A percentile compares a stretch with the other conserved stretches of the same genome.
Evolutionary conservation across 2,329 filamentous ascomycete species (phyloP).

Genomic region (Claviceps sp.): DNA sequence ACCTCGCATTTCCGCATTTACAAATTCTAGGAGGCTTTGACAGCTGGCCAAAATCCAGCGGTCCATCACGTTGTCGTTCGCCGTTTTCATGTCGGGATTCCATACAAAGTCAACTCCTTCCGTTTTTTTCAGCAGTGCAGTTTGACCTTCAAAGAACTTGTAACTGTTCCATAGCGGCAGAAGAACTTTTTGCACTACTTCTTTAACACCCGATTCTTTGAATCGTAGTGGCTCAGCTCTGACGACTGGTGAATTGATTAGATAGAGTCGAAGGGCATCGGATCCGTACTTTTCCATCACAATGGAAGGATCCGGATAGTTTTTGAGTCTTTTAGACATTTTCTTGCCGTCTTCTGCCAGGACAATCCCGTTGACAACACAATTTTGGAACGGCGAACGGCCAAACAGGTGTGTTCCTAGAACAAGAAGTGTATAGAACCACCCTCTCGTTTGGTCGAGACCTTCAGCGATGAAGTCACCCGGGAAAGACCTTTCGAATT

Average conservation of each 20-base stretch:
- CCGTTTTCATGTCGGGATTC: conserved; percentile 59
- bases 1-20: conserved; percentile 83
- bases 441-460: conserved; percentile 84
- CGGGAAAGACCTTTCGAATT: conserved; percentile 70
- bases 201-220: conserved; percentile 85
- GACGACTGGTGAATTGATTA: conserved; percentile 94
- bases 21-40: conserved; percentile 80
- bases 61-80: conserved; percentile 87
- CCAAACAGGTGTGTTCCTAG: conserved; percentile 81
- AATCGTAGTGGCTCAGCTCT: conserved; percentile 82
- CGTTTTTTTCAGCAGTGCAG: conserved; percentile 73
- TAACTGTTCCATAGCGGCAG: conserved; percentile 93
- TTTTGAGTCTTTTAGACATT: conserved; percentile 95
- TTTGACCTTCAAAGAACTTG: conserved; percentile 90
- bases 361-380: conserved; percentile 91
- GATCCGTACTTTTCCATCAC: conserved; percentile 84
- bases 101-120: conserved; percentile 65
- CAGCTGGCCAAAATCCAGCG: conserved; percentile 88
- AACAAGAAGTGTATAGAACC: conserved; percentile 91
- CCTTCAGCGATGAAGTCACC: conserved; percentile 93
- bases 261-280: conserved; percentile 83
- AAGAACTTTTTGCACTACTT: conserved; percentile 84
- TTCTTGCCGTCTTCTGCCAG: conserved; percentile 93
- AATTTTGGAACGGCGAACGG: conserved; percentile 80
- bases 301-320: conserved; percentile 77